These are phyloP conservation scores for Papiliotrema laurentii DNA, from an alignment of 1,284 basidiomycete genomes.

Conservation along the genomic window DNA sequence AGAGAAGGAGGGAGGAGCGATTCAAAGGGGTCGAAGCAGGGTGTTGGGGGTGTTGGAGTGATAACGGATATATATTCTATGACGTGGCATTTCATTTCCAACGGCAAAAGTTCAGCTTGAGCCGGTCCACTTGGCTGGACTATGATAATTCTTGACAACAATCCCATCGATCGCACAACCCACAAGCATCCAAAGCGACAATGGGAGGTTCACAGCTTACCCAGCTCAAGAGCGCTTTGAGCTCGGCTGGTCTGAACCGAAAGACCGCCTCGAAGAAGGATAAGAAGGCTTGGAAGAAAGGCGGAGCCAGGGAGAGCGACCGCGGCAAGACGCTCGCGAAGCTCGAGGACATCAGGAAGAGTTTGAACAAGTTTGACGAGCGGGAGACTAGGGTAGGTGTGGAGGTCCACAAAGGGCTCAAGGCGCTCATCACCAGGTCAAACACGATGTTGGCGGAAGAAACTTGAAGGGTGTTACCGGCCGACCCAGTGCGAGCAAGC, in stretches of 20 bases:
- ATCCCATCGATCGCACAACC: too few relatives aligned
- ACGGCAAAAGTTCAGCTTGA: too few relatives aligned
- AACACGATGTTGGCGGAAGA: slow-evolving; percentile 85
- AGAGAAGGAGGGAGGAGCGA: too few relatives aligned
- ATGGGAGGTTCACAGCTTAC: slow-evolving; percentile 64
- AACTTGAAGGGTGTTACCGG: slow-evolving; percentile 80
- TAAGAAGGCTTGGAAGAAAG: slow-evolving; percentile 61
- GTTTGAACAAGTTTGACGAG: slow-evolving; percentile 89
- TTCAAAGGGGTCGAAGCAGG: too few relatives aligned
- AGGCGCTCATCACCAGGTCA: slow-evolving; percentile 51
- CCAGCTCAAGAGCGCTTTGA: slow-evolving; percentile 79
- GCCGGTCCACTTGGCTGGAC: too few relatives aligned
- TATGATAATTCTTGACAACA: too few relatives aligned
- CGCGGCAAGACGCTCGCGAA: slow-evolving; percentile 72
- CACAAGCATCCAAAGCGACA: background rate
- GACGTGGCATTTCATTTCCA: background rate
- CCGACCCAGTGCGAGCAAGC: slow-evolving; percentile 77
- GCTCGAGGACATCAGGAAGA: slow-evolving; percentile 75
- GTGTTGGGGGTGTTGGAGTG: too few relatives aligned
- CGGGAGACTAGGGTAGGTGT: slow-evolving; percentile 66
- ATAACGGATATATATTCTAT: background rate
- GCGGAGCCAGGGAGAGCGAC: slow-evolving; percentile 62
- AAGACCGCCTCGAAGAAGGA: slow-evolving; percentile 54
- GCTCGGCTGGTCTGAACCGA: slow-evolving; percentile 66
- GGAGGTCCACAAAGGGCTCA: background rate